These are phyloP conservation scores for Inga laurina DNA, from an alignment of 306 rosid genomes.

Conservation along the genomic window DNA sequence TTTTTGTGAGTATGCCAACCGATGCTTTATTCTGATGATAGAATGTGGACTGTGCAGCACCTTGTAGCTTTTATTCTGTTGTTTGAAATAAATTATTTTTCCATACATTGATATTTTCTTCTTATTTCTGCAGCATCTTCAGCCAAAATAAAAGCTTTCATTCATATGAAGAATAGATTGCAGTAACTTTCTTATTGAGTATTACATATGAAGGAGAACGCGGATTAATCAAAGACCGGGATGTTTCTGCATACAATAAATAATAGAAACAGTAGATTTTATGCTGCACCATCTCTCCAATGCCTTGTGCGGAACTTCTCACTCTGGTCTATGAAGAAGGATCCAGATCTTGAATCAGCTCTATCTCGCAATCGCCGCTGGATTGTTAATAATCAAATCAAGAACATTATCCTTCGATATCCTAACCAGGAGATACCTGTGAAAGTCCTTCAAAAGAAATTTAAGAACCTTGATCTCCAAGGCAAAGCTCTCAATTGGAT, in stretches of 20 bases:
- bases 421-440: conserved; percentile 65
- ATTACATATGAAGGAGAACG: not conserved
- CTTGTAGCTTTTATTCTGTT: conserved; percentile 7
- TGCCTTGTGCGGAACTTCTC: conserved; percentile 46
- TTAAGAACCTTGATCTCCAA: conserved; percentile 83
- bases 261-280: not conserved
- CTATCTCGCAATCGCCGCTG: conserved; percentile 82
- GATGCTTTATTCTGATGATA: conserved; percentile 20
- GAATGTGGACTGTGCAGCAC: conserved; percentile 17
- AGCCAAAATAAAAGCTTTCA: not conserved
- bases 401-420: conserved; percentile 73
- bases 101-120: not conserved
- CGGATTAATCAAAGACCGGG: not conserved
- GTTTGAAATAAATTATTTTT: not conserved
- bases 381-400: conserved; percentile 83
- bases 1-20: not conserved
- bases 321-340: conserved; percentile 92
- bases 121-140: not conserved
- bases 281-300: conserved; percentile 5
- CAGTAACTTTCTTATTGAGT: not conserved
- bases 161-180: not conserved
- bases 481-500: conserved; percentile 89
- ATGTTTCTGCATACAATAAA: conserved; percentile 7
- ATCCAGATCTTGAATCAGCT: conserved; percentile 72
- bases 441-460: conserved; percentile 69